Evolutionary conservation across 768 basidiomycete species (phyloP).

Genomic region (Hysterangium stoloniferum): DNA sequence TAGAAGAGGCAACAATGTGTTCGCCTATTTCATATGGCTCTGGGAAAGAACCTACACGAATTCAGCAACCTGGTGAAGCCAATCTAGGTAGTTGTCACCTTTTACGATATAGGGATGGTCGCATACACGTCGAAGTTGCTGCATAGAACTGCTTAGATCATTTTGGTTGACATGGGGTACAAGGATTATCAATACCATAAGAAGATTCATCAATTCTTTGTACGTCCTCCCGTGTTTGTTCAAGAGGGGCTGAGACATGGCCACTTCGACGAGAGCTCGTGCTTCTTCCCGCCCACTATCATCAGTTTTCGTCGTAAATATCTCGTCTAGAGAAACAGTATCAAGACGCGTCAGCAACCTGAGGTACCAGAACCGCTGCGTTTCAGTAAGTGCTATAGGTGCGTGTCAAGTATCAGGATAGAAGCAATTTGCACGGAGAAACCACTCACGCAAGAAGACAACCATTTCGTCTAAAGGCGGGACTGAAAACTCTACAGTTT

Average conservation of each 20-base stretch:
- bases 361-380: constrained; percentile 57
- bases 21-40: constrained; percentile 44
- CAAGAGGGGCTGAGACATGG: not conserved
- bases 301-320: constrained; percentile 33
- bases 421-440: not conserved
- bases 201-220: constrained; percentile 54
- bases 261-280: constrained; percentile 17
- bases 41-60: constrained; percentile 35
- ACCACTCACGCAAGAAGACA: constrained; percentile 35
- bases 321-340: constrained; percentile 36
- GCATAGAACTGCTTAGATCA: not conserved
- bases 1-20: constrained; percentile 47
- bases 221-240: constrained; percentile 29
- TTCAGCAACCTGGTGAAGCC: constrained; percentile 28
- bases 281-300: constrained; percentile 35
- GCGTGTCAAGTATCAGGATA: not conserved
- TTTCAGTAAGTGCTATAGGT: constrained; percentile 38
- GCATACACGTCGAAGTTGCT: constrained; percentile 59
- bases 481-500: constrained; percentile 38
- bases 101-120: constrained; percentile 39
- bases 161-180: too few relatives aligned
- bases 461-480: constrained; percentile 53
- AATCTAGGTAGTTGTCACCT: not conserved
- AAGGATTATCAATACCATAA: constrained; percentile 43
- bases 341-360: constrained; percentile 47